Evolutionary conservation across 2,329 filamentous ascomycete species (phyloP).

Genomic region (Coleophoma cylindrospora): DNA sequence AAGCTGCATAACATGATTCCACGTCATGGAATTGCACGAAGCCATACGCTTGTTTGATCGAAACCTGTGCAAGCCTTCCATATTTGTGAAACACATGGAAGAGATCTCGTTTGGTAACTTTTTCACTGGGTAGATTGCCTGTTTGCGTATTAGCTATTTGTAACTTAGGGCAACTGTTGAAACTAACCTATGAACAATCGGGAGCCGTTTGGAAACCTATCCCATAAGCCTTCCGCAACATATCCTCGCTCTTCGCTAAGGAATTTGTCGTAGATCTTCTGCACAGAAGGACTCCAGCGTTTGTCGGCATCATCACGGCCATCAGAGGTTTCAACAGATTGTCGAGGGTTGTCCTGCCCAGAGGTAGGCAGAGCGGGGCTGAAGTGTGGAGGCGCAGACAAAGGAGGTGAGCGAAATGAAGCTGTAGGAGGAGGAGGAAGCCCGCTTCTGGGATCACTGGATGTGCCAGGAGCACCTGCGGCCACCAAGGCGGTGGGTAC

Average conservation of each 20-base stretch:
- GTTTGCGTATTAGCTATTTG: conserved; percentile 19
- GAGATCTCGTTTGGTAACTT: conserved; percentile 88
- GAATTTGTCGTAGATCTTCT: conserved; percentile 68
- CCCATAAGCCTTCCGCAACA: conserved; percentile 75
- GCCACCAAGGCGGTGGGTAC: conserved; percentile 21
- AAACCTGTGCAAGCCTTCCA: conserved; percentile 87
- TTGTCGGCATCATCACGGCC: conserved; percentile 24
- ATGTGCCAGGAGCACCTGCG: conserved; percentile 26
- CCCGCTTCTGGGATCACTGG: conserved; percentile 25
- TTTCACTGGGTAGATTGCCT: conserved; percentile 90
- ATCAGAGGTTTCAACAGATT: conserved; percentile 16
- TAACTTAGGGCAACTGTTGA: conserved; percentile 2
- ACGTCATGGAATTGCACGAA: conserved; percentile 90
- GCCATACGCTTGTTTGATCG: conserved; percentile 92
- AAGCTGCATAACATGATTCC: conserved; percentile 67
- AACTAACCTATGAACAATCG: conserved; percentile 74
- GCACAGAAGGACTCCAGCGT: conserved; percentile 42
- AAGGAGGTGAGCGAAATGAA: conserved; percentile 20
- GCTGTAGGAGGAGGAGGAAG: conserved; percentile 27
- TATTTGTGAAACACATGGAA: conserved; percentile 86
- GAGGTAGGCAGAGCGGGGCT: conserved; percentile 15
- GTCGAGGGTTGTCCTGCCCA: conserved; percentile 11
- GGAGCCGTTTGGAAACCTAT: conserved; percentile 72
- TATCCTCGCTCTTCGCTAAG: conserved; percentile 68
- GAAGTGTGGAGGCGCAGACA: conserved; percentile 13